Conservation (phyloP, 139 green algal species). For the Chloropicon primus region DNA sequence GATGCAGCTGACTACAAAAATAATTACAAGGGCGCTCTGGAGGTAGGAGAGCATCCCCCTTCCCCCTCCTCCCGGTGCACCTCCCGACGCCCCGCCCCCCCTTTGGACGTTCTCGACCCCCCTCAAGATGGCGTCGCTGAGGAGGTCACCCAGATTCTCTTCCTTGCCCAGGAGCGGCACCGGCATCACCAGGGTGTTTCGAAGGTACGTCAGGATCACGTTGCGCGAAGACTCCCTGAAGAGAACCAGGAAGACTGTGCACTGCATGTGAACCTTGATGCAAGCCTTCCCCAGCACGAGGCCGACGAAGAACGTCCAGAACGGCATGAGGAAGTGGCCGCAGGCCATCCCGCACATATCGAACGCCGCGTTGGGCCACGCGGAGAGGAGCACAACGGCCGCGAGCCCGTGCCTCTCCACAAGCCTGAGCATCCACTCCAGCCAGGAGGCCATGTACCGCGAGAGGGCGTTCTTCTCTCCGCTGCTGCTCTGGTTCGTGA, state of each 20-base stretch:
- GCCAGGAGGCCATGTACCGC: background rate
- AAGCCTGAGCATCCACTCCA: conserved; percentile 64
- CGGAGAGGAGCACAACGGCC: conserved; percentile 72
- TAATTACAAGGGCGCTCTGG: conserved; percentile 18
- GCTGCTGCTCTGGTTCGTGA: background rate
- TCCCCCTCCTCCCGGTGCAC: background rate
- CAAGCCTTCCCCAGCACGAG: conserved; percentile 72
- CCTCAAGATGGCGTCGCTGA: conserved; percentile 4
- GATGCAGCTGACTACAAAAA: conserved; percentile 37
- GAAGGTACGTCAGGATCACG: background rate
- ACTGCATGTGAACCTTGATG: conserved; percentile 25
- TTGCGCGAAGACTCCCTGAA: conserved; percentile 5
- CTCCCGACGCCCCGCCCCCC: background rate
- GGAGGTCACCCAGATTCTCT: background rate
- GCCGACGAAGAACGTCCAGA: conserved; percentile 79
- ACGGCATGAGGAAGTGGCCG: conserved; percentile 79
- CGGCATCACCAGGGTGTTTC: background rate
- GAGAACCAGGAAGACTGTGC: background rate
- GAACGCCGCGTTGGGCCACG: conserved; percentile 80
- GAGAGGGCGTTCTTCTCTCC: background rate
- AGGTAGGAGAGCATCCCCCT: conserved; percentile 4
- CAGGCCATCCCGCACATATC: conserved; percentile 87
- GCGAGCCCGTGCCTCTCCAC: conserved; percentile 66
- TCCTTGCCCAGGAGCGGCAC: background rate
- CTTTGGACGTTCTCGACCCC: background rate